Conservation (phyloP, 176 grass and related monocot species). For the Echinochloa phyllopogon region DNA sequence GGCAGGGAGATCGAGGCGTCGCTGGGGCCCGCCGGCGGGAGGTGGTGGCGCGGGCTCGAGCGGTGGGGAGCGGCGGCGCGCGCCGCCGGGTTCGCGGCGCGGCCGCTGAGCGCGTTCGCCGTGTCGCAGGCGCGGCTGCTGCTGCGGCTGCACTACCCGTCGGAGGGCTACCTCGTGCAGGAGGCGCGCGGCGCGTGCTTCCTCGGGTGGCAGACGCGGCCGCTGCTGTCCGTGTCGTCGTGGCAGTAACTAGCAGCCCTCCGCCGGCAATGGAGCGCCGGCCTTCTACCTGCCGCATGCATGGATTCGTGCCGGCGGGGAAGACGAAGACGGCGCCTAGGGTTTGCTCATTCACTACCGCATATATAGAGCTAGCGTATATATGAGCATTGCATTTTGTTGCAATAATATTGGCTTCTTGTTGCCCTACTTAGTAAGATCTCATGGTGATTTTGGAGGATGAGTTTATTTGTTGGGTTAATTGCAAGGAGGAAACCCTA, state of each 20-base stretch:
- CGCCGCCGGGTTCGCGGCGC: constrained; percentile 57
- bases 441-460: constrained; percentile 49
- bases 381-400: constrained; percentile 53
- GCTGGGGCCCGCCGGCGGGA: constrained; percentile 38
- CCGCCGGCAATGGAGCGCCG: neutral
- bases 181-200: constrained; percentile 75
- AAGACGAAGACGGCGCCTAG: constrained; percentile 24
- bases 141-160: constrained; percentile 97
- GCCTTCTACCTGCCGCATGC: constrained; percentile 13
- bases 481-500: constrained; percentile 55
- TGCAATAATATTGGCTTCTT: constrained; percentile 47
- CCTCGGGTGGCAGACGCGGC: constrained; percentile 85
- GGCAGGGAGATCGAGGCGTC: constrained; percentile 79
- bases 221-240: constrained; percentile 93
- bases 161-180: constrained; percentile 90
- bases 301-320: constrained; percentile 12
- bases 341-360: constrained; percentile 47
- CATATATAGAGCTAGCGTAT: constrained; percentile 39
- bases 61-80: constrained; percentile 66
- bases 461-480: constrained; percentile 3
- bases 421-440: constrained; percentile 38
- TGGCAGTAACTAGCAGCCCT: constrained; percentile 59
- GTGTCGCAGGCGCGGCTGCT: constrained; percentile 87
- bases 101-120: constrained; percentile 76
- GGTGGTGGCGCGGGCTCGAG: constrained; percentile 67